phyloP scores from a whole-genome alignment of 2,329 filamentous ascomycete species.

The Penicillium sp. region DNA sequence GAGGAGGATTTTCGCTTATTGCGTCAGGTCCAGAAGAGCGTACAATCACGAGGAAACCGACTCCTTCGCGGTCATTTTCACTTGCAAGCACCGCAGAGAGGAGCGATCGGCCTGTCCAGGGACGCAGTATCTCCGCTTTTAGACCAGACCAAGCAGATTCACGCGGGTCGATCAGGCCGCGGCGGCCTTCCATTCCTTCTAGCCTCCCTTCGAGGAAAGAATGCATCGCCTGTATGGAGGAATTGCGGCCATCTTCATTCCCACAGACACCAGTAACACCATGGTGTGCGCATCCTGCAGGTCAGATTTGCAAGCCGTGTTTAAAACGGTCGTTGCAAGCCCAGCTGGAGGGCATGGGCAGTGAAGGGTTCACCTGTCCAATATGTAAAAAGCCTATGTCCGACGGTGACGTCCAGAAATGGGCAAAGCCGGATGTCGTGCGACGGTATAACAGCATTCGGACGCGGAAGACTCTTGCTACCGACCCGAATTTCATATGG shows the following conservation, averaged over 20 bases:
- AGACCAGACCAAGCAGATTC: not conserved
- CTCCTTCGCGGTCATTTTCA: not conserved
- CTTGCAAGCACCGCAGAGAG: not conserved
- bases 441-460: not conserved
- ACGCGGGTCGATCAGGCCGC: not conserved
- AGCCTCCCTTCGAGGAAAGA: not conserved
- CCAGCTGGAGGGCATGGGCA: not conserved
- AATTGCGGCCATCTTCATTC: conserved; percentile 1
- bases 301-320: conserved; percentile 2
- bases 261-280: not conserved
- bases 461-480: not conserved
- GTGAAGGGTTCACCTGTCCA: not conserved
- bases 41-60: not conserved
- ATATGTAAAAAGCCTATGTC: conserved; percentile 6
- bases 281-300: not conserved
- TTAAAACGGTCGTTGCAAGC: not conserved
- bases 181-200: not conserved
- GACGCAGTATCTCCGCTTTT: not conserved
- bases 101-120: not conserved
- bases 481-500: conserved; percentile 7
- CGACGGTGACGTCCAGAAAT: not conserved
- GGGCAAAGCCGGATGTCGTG: not conserved
- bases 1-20: not conserved
- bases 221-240: conserved; percentile 6
- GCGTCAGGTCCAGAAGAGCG: not conserved